Conservation (phyloP, 108 stramenopile genomes). For the Nannochloropsis gaditana region DNA sequence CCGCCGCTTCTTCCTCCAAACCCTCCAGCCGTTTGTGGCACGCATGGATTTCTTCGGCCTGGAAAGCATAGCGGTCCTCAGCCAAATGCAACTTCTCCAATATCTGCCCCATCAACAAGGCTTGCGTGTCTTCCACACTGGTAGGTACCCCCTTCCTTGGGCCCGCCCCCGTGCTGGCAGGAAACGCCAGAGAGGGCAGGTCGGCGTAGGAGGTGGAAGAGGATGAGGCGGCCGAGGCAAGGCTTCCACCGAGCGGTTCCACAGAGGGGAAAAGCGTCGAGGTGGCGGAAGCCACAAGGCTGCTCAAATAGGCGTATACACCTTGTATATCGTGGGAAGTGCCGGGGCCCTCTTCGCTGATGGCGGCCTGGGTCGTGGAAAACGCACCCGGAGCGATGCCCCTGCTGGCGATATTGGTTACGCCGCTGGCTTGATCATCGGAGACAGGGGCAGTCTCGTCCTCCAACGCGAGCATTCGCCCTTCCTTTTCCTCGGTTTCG, state of each 20-base stretch:
- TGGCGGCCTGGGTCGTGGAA: not conserved
- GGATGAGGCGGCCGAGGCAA: not conserved
- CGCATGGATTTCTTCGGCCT: not conserved
- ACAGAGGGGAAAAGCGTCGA: not conserved
- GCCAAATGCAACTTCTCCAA: not conserved
- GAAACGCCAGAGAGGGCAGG: not conserved
- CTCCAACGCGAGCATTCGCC: not conserved
- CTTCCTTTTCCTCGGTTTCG: not conserved
- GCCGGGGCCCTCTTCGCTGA: not conserved
- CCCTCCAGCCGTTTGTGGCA: not conserved
- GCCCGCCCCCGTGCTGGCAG: not conserved
- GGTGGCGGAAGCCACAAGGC: not conserved
- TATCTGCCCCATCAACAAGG: slow-evolving; percentile 8
- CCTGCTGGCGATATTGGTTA: not conserved
- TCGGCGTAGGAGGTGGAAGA: not conserved
- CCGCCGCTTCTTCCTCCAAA: slow-evolving; percentile 11
- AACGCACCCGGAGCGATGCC: not conserved
- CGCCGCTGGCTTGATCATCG: not conserved
- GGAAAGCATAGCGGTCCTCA: slow-evolving; percentile 2
- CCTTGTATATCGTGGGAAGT: not conserved
- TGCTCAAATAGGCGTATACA: not conserved
- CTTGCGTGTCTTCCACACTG: not conserved
- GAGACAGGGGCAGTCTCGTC: not conserved
- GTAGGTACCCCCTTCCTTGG: not conserved
- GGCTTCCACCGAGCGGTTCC: not conserved